Base-by-base conservation (phyloP, 2,329 filamentous ascomycete genomes). In the Ophiostoma perfectum region DNA sequence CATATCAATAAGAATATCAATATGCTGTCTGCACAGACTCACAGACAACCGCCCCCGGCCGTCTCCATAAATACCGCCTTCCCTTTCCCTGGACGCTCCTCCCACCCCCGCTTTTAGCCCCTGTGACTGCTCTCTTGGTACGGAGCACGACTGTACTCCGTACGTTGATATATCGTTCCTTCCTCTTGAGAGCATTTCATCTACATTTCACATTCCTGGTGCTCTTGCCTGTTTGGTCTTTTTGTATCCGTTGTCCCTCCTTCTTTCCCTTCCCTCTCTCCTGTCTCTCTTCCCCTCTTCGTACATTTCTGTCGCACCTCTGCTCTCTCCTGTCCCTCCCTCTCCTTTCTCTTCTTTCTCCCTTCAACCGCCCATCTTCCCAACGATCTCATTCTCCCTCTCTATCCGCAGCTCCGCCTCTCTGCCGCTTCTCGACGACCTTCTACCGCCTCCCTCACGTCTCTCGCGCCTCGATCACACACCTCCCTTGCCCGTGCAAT, bases 91-190 rank as follows among this genome's bases (percentile, higher is more conserved):
- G 36, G 41, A 27, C 14, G 44, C 64, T 39, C 64, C 64, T 49
- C 41, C 18, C 45, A 68, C 64, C 67, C 67, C 67, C 67, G 67
- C 67, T 68, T 68, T 68, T 64, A 44, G 44, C 67, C 67, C 58
- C 64, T 66, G 65, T 42, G 58, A 27, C 65, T 47, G 2, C 44
- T 18, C n/a, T 38, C 42, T 65, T 65, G 41, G 63, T 45, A 64
- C 63, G 63, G 49, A 55, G 49, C 49, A 36, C 42, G 47, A 39
- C 55, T 60, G 58, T 36, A 18, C 12, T 49, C 45, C 14, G 12
- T 52, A 52, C 4, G 16, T 52, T n/a, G n/a, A 16, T 52, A 52
- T n/a, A 52, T 52, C 47, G 16, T 52, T n/a, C 18, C 14, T 52
- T 16, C 16, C 47, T 55, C 49, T 55, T 7, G 7, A 58, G 52